Conservation (phyloP, 305 asterid species). For the Fraxinus platypoda region DNA sequence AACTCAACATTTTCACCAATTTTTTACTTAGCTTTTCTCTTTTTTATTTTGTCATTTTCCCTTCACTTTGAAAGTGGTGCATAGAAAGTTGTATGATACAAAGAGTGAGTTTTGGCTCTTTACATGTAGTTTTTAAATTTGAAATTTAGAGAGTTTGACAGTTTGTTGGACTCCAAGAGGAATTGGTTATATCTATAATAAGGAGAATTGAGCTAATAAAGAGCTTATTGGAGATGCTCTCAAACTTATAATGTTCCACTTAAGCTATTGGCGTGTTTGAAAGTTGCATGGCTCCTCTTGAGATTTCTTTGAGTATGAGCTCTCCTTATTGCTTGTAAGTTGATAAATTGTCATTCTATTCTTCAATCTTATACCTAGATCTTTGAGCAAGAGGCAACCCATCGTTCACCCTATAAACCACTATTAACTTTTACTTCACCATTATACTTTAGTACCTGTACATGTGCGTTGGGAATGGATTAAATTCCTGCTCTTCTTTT, state of each 20-base stretch:
- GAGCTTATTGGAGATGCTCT: not conserved
- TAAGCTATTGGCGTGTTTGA: not conserved
- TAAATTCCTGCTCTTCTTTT: not conserved
- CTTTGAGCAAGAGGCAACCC: conserved; percentile 38
- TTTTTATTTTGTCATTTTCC: not conserved
- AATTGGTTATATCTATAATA: not conserved
- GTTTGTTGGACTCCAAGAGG: not conserved
- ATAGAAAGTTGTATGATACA: not conserved
- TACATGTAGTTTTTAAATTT: not conserved
- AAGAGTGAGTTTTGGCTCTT: not conserved
- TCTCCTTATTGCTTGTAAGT: conserved; percentile 20
- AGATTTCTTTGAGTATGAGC: conserved; percentile 18
- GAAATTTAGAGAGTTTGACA: not conserved
- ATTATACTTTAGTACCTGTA: not conserved
- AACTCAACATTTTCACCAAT: not conserved
- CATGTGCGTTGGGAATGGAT: not conserved
- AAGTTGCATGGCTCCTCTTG: conserved; percentile 28
- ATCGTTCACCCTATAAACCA: conserved; percentile 35
- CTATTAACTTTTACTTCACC: conserved; percentile 33
- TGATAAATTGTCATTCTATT: conserved; percentile 25
- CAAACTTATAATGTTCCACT: not conserved
- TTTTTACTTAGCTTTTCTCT: not conserved
- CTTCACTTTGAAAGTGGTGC: not conserved
- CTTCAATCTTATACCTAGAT: conserved; percentile 23
- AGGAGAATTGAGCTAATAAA: not conserved